A percentile compares a stretch with the other conserved stretches of the same genome.
Evolutionary conservation across 208 protist species (phyloP).

Genomic region (Sergeia podlipaevii): DNA sequence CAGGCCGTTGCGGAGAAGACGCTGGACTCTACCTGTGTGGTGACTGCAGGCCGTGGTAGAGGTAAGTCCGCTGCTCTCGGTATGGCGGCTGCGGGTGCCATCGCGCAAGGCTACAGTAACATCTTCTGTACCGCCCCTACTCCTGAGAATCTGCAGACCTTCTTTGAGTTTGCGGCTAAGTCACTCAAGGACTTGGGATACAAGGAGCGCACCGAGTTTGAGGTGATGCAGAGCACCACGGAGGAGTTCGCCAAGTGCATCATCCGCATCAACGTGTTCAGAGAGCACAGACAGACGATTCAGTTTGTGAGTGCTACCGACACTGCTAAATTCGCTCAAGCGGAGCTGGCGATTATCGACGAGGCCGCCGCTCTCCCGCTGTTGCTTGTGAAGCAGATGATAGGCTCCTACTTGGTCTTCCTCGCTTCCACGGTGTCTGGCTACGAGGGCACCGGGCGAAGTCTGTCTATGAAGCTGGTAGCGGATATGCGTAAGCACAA

Average conservation of each 20-base stretch:
- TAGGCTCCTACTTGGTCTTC: constrained; percentile 98
- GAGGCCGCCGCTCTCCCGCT: constrained; percentile 99
- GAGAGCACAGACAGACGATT: constrained; percentile 97
- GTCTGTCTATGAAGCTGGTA: constrained; percentile 99
- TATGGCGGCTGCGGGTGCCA: constrained; percentile 94
- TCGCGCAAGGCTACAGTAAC: constrained; percentile 98
- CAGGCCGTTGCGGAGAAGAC: constrained; percentile 97
- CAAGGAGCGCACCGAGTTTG: constrained; percentile 97
- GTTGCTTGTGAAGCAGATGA: constrained; percentile 94
- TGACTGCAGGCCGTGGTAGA: constrained; percentile 97
- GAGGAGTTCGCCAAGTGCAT: constrained; percentile 96
- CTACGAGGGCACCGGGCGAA: constrained; percentile 98
- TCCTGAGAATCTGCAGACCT: constrained; percentile 97
- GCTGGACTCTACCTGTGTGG: constrained; percentile 94
- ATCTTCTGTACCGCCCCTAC: constrained; percentile 99
- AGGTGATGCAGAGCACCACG: constrained; percentile 91
- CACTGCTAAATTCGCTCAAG: constrained; percentile 91
- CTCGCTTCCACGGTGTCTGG: constrained; percentile 99
- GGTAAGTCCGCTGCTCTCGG: constrained; percentile 97
- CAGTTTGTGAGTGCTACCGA: constrained; percentile 96
- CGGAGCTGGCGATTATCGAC: constrained; percentile 99
- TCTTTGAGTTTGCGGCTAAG: constrained; percentile 99
- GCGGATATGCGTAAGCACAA: constrained; percentile 93
- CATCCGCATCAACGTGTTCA: constrained; percentile 97
- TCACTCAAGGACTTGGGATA: constrained; percentile 96